phyloP scores from a whole-genome alignment of 148 eudicot species.

The Amaranthus palmeri region DNA sequence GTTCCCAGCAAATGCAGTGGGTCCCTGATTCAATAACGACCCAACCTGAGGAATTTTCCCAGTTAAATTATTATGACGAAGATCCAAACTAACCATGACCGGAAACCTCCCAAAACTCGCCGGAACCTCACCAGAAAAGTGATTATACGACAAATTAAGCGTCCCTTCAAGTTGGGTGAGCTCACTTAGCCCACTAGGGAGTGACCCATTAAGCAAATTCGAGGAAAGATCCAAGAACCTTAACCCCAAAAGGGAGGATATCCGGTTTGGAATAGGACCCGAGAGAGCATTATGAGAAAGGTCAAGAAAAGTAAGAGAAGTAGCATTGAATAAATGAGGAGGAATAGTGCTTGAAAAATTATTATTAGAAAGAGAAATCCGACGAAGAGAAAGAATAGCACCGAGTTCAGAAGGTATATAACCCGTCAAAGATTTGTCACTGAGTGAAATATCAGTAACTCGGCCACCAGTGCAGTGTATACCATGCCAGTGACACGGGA shows the following conservation, averaged over 20 bases:
- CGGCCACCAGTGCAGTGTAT: conserved; percentile 42
- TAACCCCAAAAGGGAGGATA: conserved; percentile 35
- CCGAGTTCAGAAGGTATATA: conserved; percentile 88
- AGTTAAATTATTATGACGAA: conserved; percentile 63
- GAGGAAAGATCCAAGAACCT: conserved; percentile 55
- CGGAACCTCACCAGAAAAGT: conserved; percentile 69
- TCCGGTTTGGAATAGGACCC: conserved; percentile 53
- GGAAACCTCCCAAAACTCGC: conserved; percentile 61
- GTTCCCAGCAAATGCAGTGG: conserved; percentile 89
- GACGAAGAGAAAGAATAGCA: conserved; percentile 48
- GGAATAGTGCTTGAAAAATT: conserved; percentile 57
- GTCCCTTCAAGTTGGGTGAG: conserved; percentile 57
- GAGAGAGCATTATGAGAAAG: conserved; percentile 61
- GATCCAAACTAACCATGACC: conserved; percentile 71
- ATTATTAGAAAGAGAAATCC: conserved; percentile 49
- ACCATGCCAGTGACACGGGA: conserved; percentile 75
- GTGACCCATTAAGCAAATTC: conserved; percentile 56
- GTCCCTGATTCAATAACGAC: conserved; percentile 79
- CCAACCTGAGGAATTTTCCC: conserved; percentile 86
- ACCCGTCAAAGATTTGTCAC: conserved; percentile 49
- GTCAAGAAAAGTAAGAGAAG: conserved; percentile 46
- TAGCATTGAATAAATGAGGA: conserved; percentile 48
- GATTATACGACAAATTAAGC: conserved; percentile 61
- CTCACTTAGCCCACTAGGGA: conserved; percentile 46
- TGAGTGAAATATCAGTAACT: conserved; percentile 52